Base-by-base conservation (phyloP, 805 yeast genomes). In the Wickerhamiella occidentalis region DNA sequence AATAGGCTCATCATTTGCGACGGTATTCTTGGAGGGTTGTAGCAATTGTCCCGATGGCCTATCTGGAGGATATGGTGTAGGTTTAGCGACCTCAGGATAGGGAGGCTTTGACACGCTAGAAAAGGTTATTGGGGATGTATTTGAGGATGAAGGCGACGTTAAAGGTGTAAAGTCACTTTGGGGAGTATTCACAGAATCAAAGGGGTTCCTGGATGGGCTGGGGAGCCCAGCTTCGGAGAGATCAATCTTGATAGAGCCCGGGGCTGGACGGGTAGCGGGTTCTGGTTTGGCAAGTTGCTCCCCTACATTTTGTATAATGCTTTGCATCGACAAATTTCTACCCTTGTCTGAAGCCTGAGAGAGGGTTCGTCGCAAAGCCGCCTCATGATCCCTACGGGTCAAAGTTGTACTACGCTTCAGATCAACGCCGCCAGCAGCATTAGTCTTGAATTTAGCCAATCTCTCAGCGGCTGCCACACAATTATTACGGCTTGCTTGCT, bases 401-500 rank as follows among this genome's bases (percentile, higher is more conserved):
- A 48, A 15, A 6, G 51, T 41, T 4, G 41, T 12, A 13, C 44
- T 23, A 12, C 47, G 40, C 17, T 29, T 25, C 7, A 45, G 35
- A 15, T 25, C 40, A 21, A 11, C 21, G 6, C 18, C 19, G 18
- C 46, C 38, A 11, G 15, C 19, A 11, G 22, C 36, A 22, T n/a
- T 19, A 11, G 12, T 15, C 38, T 19, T 29, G 29, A 52, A 45
- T 40, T 52, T 55, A 21, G 51, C 51, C 23, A 66, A 53, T 2
- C 69, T 57, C 9, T 56, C 59, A 2, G 23, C 15, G 1, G 69
- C 69, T 4, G 66, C 68, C 1, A 42, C 54, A 40, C 64, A 63
- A 7, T 82, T 82, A 51, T 74, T 69, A 0, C 68, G 63, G 0
- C 80, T 76, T 30, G 85, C 78, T 42, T 68, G 64, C 33, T 64